phyloP scores from a whole-genome alignment of 306 rosid genomes.

The Oemleria cerasiformis region DNA sequence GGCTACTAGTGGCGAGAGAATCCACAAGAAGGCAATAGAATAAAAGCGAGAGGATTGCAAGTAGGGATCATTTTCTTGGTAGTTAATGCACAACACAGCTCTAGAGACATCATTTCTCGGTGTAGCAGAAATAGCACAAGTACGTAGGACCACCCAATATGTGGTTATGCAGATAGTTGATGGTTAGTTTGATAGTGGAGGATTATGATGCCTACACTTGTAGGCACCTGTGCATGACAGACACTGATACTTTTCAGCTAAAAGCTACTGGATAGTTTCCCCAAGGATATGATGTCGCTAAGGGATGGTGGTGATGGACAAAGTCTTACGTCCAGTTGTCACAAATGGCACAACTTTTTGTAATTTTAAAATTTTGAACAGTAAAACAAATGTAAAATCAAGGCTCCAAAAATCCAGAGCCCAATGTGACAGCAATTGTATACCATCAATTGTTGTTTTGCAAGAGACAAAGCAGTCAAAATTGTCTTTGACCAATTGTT shows the following conservation, averaged over 20 bases:
- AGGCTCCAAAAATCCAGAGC: neutral
- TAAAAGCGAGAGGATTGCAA: neutral
- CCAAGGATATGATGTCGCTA: neutral
- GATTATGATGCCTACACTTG: neutral
- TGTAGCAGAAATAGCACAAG: neutral
- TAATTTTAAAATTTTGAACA: neutral
- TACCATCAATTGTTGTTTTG: constrained; percentile 99
- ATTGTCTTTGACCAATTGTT: constrained; percentile 94
- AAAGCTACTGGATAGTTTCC: neutral
- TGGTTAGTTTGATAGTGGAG: neutral
- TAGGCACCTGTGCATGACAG: neutral
- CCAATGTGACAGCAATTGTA: constrained; percentile 22
- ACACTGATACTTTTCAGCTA: neutral
- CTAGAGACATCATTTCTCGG: neutral
- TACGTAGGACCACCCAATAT: neutral
- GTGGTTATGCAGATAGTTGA: neutral
- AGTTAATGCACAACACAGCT: neutral
- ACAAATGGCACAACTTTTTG: neutral
- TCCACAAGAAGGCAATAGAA: neutral
- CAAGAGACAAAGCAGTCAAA: constrained; percentile 99
- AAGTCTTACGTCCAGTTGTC: neutral
- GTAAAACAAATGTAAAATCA: neutral
- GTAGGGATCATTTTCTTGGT: neutral
- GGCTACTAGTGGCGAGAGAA: neutral
- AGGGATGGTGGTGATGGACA: neutral